Evolutionary conservation across 768 basidiomycete genomes (phyloP), one percentile per base, ranked within the genome.

Genomic region (Mycena rebaudengoi): DNA sequence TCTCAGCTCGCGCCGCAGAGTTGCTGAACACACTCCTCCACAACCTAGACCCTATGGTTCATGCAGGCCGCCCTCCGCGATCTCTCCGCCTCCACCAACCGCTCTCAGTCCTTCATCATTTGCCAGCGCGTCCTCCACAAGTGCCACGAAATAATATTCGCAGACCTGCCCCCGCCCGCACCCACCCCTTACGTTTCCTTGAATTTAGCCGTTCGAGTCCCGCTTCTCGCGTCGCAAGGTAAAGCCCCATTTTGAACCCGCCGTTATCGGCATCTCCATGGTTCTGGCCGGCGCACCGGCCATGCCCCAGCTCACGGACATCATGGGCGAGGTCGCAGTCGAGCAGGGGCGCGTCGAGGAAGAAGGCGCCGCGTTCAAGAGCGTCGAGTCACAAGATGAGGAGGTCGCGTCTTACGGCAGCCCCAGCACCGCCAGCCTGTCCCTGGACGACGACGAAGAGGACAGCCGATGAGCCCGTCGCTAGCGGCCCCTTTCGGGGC

Each of bases 11-110:
- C 60, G 53, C 73, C 66, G 46, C 67, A 33, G 63, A 43, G 20
- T 29, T 66, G 64, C 55, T 55, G 37, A 61, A 33, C 29, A 46
- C 70, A 32, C 68, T 48, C 26, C 23, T 26, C 49, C 73, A 96
- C 95, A 98, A 98, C 0, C 79, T 99, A 96, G 95, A 98, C 98
- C 0, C 79, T 99, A 44, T 99, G 97, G 96, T 98, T 96, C 78
- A 96, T 99, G 91, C 98, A 99, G 86, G 94, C 97, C 16, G 89
- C 92, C 26, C 83, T 99, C 20, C 88, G 87, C 60, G 98, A 99
- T 76, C 82, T 98, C 8, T 85, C 90, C 0, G 70, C 76, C 62
- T 46, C 77, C 44, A 83, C 80, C 14, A 84, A 88, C 52, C 85
- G 88, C 48, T 90, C 94, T 3, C 85, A 80, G 41, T 94, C 95